Evolutionary conservation across 805 yeast genomes (phyloP).

Genomic region (Pachysolen tannophilus): DNA sequence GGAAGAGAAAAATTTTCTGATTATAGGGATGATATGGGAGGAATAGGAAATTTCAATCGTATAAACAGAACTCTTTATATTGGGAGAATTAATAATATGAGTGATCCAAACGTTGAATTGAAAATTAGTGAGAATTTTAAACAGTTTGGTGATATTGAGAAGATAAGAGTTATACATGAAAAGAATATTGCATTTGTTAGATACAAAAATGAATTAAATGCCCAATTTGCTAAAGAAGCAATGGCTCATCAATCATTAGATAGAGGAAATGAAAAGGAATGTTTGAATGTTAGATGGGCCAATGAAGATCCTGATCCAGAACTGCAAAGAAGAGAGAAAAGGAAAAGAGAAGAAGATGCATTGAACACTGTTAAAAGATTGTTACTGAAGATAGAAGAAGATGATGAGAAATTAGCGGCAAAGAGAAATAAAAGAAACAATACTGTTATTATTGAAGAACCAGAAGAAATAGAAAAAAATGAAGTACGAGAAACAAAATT

Average conservation of each 20-base stretch:
- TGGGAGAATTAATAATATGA: slow-evolving; percentile 45
- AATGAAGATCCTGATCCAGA: slow-evolving; percentile 77
- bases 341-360: slow-evolving; percentile 43
- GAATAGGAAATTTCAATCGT: slow-evolving; percentile 73
- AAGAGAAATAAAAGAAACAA: too few species aligned
- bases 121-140: slow-evolving; percentile 45
- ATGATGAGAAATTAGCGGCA: slow-evolving; percentile 15
- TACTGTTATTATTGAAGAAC: neutral
- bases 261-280: slow-evolving; percentile 45
- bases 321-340: slow-evolving; percentile 42
- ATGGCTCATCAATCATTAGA: slow-evolving; percentile 74
- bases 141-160: slow-evolving; percentile 71
- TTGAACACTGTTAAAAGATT: slow-evolving; percentile 42
- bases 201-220: slow-evolving; percentile 57
- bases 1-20: slow-evolving; percentile 82
- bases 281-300: slow-evolving; percentile 78
- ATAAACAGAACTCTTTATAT: slow-evolving; percentile 73
- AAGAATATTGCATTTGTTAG: slow-evolving; percentile 77
- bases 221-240: slow-evolving; percentile 94
- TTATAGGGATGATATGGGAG: slow-evolving; percentile 89
- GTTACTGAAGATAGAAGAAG: slow-evolving; percentile 25
- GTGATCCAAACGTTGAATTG: slow-evolving; percentile 27
- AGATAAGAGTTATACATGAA: slow-evolving; percentile 49
- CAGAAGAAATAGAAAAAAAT: neutral
- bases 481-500: neutral